Base-by-base conservation (phyloP, 441 rosid species). In the Eruca vesicaria region DNA sequence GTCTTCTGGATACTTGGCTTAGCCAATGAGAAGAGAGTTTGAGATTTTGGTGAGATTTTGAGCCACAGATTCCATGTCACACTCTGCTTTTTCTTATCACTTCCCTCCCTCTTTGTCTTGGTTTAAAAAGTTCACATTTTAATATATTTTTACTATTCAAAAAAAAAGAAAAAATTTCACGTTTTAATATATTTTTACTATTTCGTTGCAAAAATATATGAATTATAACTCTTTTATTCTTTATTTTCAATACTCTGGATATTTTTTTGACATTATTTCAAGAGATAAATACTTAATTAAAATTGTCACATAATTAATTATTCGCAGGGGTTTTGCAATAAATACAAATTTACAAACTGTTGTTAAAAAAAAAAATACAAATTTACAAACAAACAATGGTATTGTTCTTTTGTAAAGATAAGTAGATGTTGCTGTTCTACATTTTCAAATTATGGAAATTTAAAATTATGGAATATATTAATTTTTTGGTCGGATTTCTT, bases 1-100 rank as follows among this genome's bases (percentile, higher is more conserved):
- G 85, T 3, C 5, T 50, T 79, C 53, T 73, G 58, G 96, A 93
- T 89, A 86, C 70, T 84, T 78, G 70, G 78, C 90, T 89, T 93
- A 91, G 85, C 97, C 88, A 57, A 53, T 63, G 79, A 60, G 77
- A 31, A 69, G 45, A 63, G 81, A 69, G 74, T 57, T 82, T 63
- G 23, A 72, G 86, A 71, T 82, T 69, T 79, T 69, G 20, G 52
- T 50, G 3, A 18, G 69, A 6, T 77, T n/a, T 28, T 60, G 36
- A 72, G 32, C 77, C 80, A 66, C 73, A 11, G 20, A 52, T 72
- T 72, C 64, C 26, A 6, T 60, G 23, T 20, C 63, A 14, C 67
- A 70, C 55, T 56, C 14, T 21, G 9, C 69, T 53, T 52, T 77
- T 77, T 71, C 80, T 77, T 77, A 77, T 77, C 76, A 58, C 64